Evolutionary conservation across 2,329 filamentous ascomycete genomes (phyloP).

Genomic region (Cryphonectria parasitica): DNA sequence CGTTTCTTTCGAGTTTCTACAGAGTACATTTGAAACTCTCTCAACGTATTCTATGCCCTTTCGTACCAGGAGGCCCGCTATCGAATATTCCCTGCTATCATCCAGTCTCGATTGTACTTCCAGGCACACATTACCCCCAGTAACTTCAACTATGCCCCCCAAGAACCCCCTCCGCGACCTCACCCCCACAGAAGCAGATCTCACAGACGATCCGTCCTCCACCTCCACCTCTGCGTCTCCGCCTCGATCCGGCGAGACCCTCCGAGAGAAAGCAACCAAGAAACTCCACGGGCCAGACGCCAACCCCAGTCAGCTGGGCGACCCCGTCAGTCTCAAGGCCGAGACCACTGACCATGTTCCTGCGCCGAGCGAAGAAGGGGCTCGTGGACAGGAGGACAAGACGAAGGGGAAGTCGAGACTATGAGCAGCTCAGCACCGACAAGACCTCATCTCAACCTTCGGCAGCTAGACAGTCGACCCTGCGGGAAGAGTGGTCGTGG

Average conservation of each 20-base stretch:
- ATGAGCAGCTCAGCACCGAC: constrained; percentile 12
- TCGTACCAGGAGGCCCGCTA: background rate
- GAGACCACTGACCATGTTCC: constrained; percentile 26
- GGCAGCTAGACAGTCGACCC: background rate
- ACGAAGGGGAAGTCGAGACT: constrained; percentile 11
- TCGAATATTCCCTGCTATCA: background rate
- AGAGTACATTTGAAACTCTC: background rate
- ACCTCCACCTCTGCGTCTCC: background rate
- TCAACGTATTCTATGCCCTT: background rate
- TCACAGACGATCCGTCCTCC: constrained; percentile 9
- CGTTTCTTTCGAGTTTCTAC: background rate
- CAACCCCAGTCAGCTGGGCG: constrained; percentile 28
- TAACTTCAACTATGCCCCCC: constrained; percentile 13
- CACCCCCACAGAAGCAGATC: constrained; percentile 27
- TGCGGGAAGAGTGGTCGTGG: constrained; percentile 11
- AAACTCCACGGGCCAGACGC: constrained; percentile 24
- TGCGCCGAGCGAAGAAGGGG: constrained; percentile 22
- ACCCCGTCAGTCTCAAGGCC: constrained; percentile 28
- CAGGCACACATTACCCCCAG: background rate
- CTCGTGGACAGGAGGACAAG: constrained; percentile 1
- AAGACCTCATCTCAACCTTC: constrained; percentile 10
- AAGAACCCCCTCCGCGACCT: constrained; percentile 26
- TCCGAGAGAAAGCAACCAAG: constrained; percentile 28
- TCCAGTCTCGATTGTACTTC: too few species aligned
- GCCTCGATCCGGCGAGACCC: constrained; percentile 4